These are phyloP conservation scores for Ilex paraguariensis DNA, from an alignment of 305 asterid genomes.

Conservation along the genomic window DNA sequence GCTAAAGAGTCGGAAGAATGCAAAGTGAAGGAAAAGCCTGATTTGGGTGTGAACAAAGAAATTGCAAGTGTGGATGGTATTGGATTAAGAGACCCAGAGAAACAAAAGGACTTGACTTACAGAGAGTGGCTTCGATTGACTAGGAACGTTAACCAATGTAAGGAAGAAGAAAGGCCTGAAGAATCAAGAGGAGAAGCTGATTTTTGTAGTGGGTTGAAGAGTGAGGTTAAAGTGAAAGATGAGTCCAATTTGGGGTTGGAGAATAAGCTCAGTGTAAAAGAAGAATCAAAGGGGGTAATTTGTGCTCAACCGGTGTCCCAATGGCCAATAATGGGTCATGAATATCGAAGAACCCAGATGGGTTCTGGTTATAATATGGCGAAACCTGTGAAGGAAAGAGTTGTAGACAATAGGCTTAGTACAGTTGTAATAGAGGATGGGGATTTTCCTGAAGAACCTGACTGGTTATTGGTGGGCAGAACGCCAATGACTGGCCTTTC, in stretches of 20 bases:
- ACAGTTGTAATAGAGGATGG: constrained; percentile 64
- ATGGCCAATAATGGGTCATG: constrained; percentile 34
- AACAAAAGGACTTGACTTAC: constrained; percentile 11
- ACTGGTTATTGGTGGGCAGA: constrained; percentile 81
- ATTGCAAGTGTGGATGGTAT: background rate
- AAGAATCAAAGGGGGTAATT: constrained; percentile 11
- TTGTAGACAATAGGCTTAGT: constrained; percentile 32
- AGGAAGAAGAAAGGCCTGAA: constrained; percentile 3
- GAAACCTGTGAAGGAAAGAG: constrained; percentile 12
- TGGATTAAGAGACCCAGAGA: constrained; percentile 5
- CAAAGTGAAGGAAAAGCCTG: constrained; percentile 20
- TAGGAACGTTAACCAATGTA: background rate
- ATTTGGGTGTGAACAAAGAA: constrained; percentile 9
- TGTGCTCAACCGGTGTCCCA: constrained; percentile 42
- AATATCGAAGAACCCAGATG: constrained; percentile 24
- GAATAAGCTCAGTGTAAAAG: background rate
- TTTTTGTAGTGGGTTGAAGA: background rate
- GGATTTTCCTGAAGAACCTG: constrained; percentile 63
- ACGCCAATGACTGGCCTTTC: constrained; percentile 61
- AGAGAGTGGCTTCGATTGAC: constrained; percentile 17
- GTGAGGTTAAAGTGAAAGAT: constrained; percentile 23
- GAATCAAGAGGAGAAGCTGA: background rate
- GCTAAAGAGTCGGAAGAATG: constrained; percentile 4
- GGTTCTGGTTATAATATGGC: constrained; percentile 3
- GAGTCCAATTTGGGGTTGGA: constrained; percentile 21